Evolutionary conservation across 2,329 filamentous ascomycete species (phyloP).

Genomic region (Beauveria varroae): DNA sequence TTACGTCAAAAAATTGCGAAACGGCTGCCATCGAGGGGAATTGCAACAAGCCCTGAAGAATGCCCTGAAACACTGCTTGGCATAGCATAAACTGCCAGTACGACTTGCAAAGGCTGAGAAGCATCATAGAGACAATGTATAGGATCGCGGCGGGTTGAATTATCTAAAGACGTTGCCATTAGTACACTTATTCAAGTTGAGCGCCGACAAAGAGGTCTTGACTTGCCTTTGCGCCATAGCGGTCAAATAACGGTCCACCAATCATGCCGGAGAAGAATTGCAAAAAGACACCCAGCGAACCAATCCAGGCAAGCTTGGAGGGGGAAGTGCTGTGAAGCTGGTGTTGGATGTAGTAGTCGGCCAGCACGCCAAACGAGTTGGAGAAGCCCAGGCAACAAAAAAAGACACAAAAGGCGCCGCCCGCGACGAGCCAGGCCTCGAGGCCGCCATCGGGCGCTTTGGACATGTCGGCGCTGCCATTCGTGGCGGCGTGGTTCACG

Average conservation of each 20-base stretch:
- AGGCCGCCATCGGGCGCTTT: slow-evolving; percentile 26
- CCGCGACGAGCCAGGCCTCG: slow-evolving; percentile 33
- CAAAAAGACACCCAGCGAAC: slow-evolving; percentile 29
- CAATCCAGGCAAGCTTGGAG: slow-evolving; percentile 35
- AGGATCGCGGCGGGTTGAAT: slow-evolving; percentile 25
- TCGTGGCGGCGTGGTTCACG: neutral
- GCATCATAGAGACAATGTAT: slow-evolving; percentile 33
- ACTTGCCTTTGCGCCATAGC: slow-evolving; percentile 25
- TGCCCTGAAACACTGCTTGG: slow-evolving; percentile 38
- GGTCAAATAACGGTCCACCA: slow-evolving; percentile 34
- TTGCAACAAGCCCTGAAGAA: slow-evolving; percentile 31
- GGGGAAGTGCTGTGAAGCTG: slow-evolving; percentile 23
- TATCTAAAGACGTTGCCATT: slow-evolving; percentile 16
- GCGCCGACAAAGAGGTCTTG: neutral
- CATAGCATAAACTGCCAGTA: slow-evolving; percentile 48
- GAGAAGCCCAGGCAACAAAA: slow-evolving; percentile 33
- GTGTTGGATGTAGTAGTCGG: slow-evolving; percentile 34
- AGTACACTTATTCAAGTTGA: neutral
- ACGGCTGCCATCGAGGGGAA: slow-evolving; percentile 37
- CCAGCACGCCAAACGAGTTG: slow-evolving; percentile 39
- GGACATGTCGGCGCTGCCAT: neutral
- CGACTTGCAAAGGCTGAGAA: slow-evolving; percentile 33
- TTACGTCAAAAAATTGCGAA: slow-evolving; percentile 40
- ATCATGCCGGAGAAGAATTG: slow-evolving; percentile 27
- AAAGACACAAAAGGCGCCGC: slow-evolving; percentile 26